These are phyloP conservation scores for Vitis hybrid DNA, from an alignment of 177 flowering plant genomes.

Conservation along the genomic window DNA sequence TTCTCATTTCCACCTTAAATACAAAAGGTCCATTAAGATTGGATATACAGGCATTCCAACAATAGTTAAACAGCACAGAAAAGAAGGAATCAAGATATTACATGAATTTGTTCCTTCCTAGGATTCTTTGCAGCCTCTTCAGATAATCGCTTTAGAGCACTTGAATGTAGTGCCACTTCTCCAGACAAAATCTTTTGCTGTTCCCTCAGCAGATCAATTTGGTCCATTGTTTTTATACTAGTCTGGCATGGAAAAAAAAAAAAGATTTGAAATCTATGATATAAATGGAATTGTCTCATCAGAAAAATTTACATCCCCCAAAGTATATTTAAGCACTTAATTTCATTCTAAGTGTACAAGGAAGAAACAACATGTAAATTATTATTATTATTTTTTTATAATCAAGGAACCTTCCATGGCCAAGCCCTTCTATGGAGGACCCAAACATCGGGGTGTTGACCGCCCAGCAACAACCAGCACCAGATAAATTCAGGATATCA, in stretches of 20 bases:
- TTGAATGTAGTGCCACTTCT: conserved; percentile 85
- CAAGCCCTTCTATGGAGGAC: too few species aligned
- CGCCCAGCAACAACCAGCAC: too few species aligned
- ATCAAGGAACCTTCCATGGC: too few species aligned
- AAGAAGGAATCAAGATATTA: conserved; percentile 30
- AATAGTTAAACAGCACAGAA: conserved; percentile 1
- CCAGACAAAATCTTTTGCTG: conserved; percentile 88
- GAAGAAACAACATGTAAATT: too few species aligned
- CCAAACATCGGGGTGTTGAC: too few species aligned
- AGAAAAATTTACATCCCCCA: too few species aligned
- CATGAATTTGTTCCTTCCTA: conserved; percentile 63
- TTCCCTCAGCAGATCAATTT: conserved; percentile 84
- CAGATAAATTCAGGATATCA: too few species aligned
- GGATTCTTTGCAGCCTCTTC: conserved; percentile 73
- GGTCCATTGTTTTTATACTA: conserved; percentile 64
- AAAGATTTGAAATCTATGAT: background rate
- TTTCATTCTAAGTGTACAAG: too few species aligned
- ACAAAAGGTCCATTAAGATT: conserved; percentile 8
- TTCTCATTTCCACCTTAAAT: conserved; percentile 67
- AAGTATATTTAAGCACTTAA: too few species aligned
- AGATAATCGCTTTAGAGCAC: conserved; percentile 75
- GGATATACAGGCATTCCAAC: background rate
- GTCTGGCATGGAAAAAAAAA: conserved; percentile 41
- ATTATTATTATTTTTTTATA: too few species aligned
- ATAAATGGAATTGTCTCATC: too few species aligned